Base-by-base conservation (phyloP, 1,284 basidiomycete genomes). In the Melampsora americana region DNA sequence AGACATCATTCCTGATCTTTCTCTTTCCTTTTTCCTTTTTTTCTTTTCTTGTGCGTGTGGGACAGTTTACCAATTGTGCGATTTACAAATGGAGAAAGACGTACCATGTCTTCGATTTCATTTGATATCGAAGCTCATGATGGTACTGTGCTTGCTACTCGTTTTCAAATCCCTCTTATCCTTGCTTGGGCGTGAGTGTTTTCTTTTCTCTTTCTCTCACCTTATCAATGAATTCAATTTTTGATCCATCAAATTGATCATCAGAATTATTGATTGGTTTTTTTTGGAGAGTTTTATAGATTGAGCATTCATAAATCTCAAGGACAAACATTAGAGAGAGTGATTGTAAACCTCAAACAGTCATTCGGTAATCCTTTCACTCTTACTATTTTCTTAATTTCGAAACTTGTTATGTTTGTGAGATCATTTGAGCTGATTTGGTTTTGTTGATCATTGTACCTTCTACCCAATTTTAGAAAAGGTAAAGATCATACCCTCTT, bases 281-380 rank as follows among this genome's bases (percentile, higher is more conserved):
- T 94, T 77, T 86, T 93, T n/a, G 88, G 35, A 9, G 35, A 9
- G 35, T 35, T 92, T 0, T 94, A 92, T 92, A 92, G 92, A 0
- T 92, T 93, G 89, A 93, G 91, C 69, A 96, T 96, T 70, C 94
- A 97, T 83, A 96, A 97, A 83, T 70, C 48, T 91, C 81, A 84
- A 75, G 84, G 84, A 18, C 83, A 84, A 76, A 84, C 84, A 0
- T 85, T 95, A 23, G 90, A 93, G 73, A 87, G 90, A 28, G 92
- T 95, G 71, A 92, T 89, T 82, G 88, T 93, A 56, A 84, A 86
- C 72, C 82, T 86, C 66, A 80, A 82, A 75, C 83, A 84, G 74
- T 83, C 85, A 20, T 86, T 97, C 80, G 94, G 96, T 84, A 95
- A 93, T 83, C 93, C 92, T 87, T 70, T 46, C 85, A 79, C 30